Conservation (phyloP, 208 protist genomes). For the Trypanosoma avium region DNA sequence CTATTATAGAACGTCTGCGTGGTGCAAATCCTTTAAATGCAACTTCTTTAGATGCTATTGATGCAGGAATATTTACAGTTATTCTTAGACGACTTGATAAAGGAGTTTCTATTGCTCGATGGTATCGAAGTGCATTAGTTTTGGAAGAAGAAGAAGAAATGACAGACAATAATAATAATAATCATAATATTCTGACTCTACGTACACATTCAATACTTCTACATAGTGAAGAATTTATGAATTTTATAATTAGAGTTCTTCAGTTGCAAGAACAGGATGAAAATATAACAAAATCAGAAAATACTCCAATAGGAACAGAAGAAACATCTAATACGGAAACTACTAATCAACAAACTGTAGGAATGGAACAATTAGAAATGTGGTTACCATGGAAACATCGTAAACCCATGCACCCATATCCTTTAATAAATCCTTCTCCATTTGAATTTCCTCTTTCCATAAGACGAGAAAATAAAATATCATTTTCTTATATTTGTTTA, state of each 20-base stretch:
- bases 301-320: constrained; percentile 5
- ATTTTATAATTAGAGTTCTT: constrained; percentile 10
- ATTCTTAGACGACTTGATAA: constrained; percentile 31
- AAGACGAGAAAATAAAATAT: not conserved
- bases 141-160: constrained; percentile 19
- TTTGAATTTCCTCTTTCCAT: constrained; percentile 14
- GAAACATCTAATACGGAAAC: not conserved
- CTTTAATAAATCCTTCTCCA: constrained; percentile 10
- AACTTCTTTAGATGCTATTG: constrained; percentile 51
- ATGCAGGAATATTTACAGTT: constrained; percentile 64
- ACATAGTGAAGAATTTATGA: constrained; percentile 16
- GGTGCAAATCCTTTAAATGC: constrained; percentile 59
- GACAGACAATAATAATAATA: no score
- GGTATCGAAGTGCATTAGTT: constrained; percentile 24
- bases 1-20: constrained; percentile 66
- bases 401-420: constrained; percentile 57
- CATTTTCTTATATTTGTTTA: constrained; percentile 28
- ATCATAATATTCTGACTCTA: not conserved
- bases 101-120: not conserved
- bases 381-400: constrained; percentile 83
- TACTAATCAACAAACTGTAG: not conserved
- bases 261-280: not conserved
- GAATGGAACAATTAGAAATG: constrained; percentile 47
- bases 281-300: not conserved
- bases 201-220: constrained; percentile 54